phyloP scores from a whole-genome alignment of 176 grass and related monocot genomes.

The Zea mays region Zm-B73-REFERENCE-NAM-5.0 NC_050102.1:112725501-112726000 shows the following conservation, averaged over 20 bases:
- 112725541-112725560: conserved; percentile 11
- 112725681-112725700: conserved; percentile 3
- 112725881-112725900: conserved; percentile 40
- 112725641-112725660: conserved; percentile 4
- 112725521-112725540: background rate
- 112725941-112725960: conserved; percentile 27
- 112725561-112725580: background rate
- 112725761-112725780: conserved; percentile 12
- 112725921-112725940: conserved; percentile 38
- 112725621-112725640: conserved; percentile 40
- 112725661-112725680: conserved; percentile 9
- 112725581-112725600: background rate
- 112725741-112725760: conserved; percentile 31
- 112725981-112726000: conserved; percentile 41
- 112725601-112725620: background rate
- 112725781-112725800: no score
- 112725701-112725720: conserved; percentile 14
- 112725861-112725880: conserved; percentile 43
- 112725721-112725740: conserved; percentile 30
- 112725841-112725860: background rate
- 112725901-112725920: conserved; percentile 38
- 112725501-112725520: background rate
- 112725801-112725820: conserved; percentile 20
- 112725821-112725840: background rate
- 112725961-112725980: conserved; percentile 39